Base-by-base conservation (phyloP, 306 rosid genomes). In the Prunus dulcis region DNA sequence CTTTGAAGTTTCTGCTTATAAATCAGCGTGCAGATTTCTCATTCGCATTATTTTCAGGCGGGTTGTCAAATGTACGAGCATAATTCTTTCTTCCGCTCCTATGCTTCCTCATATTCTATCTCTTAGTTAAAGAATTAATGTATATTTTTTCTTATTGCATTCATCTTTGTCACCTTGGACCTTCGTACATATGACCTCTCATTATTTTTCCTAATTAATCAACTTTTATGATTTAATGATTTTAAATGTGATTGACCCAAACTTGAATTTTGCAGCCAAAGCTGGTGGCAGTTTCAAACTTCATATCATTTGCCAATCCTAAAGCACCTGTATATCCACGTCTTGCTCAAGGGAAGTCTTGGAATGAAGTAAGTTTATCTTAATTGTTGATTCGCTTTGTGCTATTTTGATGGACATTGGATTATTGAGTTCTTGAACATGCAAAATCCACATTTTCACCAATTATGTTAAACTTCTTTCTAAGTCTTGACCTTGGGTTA, bases 11-110 rank as follows among this genome's bases (percentile, higher is more conserved):
- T 79, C 90, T 83, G 77, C 83, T 95, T 82, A 92, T 95, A 81
- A 90, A 95, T 82, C 99, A 95, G 83, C 93, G 97, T 20, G 88
- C 97, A 52, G 97, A 95, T 84, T 92, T 95, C 84, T 95, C 99
- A 22, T 90, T 95, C 75, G 97, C 88, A 10, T 84, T 95, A 74
- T 92, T 95, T 78, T 82, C 97, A 14, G 91, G 97, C 14, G 89
- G 97, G 20, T 55, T 92, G 63, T 76, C 78, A 64, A 89, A 92
- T 76, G 99, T 95, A 49, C 1, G 84, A 73, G 20, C 41, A 19
- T 15, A 10, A 64, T 47, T 64, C 65, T n/a, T 69, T 70, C 41
- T 27, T 49, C 15, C 23, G 69, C 34, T 58, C 27, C 20, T 46
- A 13, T 76, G 57, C 34, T 56, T 70, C 53, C 19, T 56, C 41